A percentile compares a stretch with the other conserved stretches of the same genome.
These are phyloP conservation scores for Whalleya microplaca DNA, from an alignment of 2,329 filamentous ascomycete genomes.

Conservation along the genomic window DNA sequence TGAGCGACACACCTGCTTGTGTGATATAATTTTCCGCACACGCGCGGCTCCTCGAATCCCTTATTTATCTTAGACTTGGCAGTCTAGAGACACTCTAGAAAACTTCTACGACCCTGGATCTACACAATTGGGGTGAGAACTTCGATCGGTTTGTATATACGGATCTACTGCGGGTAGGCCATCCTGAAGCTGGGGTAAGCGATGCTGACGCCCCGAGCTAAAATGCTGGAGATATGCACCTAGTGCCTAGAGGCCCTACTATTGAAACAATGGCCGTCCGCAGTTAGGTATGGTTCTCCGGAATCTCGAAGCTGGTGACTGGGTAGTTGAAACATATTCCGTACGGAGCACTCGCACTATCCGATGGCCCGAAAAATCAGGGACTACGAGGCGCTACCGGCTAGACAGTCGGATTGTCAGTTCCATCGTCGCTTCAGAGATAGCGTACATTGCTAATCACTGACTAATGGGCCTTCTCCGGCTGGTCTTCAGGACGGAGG, in stretches of 20 bases:
- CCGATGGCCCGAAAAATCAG: constrained; percentile 17
- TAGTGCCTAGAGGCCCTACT: no score
- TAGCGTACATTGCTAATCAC: constrained; percentile 20
- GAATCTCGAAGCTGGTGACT: neutral
- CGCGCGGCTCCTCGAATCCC: constrained; percentile 17
- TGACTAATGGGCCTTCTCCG: constrained; percentile 16
- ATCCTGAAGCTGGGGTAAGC: neutral
- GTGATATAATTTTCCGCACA: constrained; percentile 22
- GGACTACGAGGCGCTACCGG: constrained; percentile 2
- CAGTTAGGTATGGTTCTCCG: neutral
- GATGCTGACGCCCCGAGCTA: no score
- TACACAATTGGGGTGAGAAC: neutral
- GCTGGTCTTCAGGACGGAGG: neutral
- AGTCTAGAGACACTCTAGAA: constrained; percentile 19
- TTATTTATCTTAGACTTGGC: constrained; percentile 2
- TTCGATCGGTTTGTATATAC: neutral
- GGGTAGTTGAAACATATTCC: neutral
- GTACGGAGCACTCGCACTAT: neutral
- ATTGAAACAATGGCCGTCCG: no score
- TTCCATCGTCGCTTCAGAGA: constrained; percentile 2
- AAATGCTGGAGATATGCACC: no score
- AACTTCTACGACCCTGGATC: neutral
- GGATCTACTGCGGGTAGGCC: no score
- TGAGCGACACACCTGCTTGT: constrained; percentile 16
- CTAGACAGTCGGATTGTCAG: constrained; percentile 1